Conservation (phyloP, 306 rosid species). For the Cotoneaster glaucophyllus region DNA sequence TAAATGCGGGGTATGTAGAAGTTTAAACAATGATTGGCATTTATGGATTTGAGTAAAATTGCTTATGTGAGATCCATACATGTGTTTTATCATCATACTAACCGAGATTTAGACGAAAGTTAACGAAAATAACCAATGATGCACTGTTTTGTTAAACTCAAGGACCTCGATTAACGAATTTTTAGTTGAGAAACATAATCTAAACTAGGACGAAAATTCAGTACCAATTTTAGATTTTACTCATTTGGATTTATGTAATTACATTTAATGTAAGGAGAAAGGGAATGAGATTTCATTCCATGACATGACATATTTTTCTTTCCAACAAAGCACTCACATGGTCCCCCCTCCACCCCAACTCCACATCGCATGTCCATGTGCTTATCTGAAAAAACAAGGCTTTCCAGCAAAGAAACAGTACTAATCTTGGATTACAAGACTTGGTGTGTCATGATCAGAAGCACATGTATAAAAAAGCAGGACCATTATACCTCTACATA, state of each 20-base stretch:
- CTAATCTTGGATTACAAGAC: slow-evolving; percentile 27
- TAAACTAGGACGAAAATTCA: no score
- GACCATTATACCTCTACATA: slow-evolving; percentile 23
- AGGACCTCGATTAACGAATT: no score
- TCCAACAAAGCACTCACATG: slow-evolving; percentile 48
- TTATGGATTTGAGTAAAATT: no score
- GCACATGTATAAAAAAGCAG: slow-evolving; percentile 29
- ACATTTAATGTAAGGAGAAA: slow-evolving; percentile 18
- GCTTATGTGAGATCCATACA: no score
- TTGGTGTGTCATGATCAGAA: slow-evolving; percentile 16
- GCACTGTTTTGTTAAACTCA: no score
- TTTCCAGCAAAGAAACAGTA: slow-evolving; percentile 28
- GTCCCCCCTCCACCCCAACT: slow-evolving; percentile 35
- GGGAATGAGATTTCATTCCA: slow-evolving; percentile 32
- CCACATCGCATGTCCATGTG: slow-evolving; percentile 51
- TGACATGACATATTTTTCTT: slow-evolving; percentile 32
- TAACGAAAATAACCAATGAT: no score
- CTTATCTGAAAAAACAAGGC: slow-evolving; percentile 39
- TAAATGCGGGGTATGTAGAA: slow-evolving; percentile 14
- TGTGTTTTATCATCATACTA: no score
- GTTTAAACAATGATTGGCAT: slow-evolving; percentile 51
- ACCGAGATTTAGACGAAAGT: no score
- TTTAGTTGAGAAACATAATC: no score
- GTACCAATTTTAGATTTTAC: no score
- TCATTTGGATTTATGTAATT: slow-evolving; percentile 26